phyloP scores from a whole-genome alignment of 495 filamentous ascomycete genomes.

The Penicillium angulare region DNA sequence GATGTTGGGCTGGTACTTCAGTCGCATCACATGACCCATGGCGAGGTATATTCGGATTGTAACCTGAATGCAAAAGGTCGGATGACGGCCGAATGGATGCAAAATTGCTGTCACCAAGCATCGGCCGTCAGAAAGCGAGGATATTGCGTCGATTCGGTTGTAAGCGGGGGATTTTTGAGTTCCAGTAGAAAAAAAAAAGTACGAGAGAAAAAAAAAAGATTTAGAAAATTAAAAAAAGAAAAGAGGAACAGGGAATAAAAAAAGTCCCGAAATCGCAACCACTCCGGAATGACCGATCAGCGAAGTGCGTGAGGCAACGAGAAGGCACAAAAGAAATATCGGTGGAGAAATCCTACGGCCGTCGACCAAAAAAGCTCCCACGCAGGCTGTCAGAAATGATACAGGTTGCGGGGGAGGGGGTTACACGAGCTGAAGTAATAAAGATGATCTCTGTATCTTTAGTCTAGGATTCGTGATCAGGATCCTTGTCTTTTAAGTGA shows the following conservation, averaged over 20 bases:
- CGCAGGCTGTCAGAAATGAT: conserved; percentile 4
- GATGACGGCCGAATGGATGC: conserved; percentile 9
- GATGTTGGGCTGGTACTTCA: conserved; percentile 9
- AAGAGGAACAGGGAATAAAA: not conserved
- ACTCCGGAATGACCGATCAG: no score
- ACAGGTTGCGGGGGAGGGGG: conserved; percentile 14
- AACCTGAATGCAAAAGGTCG: conserved; percentile 3
- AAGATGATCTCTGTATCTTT: not conserved
- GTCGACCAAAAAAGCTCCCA: conserved; percentile 8
- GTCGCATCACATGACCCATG: conserved; percentile 27
- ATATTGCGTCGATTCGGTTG: conserved; percentile 1
- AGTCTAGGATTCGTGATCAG: not conserved
- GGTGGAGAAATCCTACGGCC: no score
- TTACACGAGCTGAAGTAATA: conserved; percentile 7
- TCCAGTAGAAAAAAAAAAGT: conserved; percentile 3
- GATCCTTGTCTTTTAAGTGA: not conserved
- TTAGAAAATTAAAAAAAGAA: not conserved
- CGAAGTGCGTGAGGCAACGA: no score
- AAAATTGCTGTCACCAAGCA: conserved; percentile 18
- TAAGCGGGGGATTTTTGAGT: not conserved
- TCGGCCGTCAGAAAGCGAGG: conserved; percentile 15
- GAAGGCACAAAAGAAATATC: no score
- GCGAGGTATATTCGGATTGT: conserved; percentile 7
- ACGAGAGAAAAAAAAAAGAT: not conserved
- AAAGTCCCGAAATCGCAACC: no score